Conservation (phyloP, 2,329 filamentous ascomycete genomes). For the Penicillium sp. region DNA sequence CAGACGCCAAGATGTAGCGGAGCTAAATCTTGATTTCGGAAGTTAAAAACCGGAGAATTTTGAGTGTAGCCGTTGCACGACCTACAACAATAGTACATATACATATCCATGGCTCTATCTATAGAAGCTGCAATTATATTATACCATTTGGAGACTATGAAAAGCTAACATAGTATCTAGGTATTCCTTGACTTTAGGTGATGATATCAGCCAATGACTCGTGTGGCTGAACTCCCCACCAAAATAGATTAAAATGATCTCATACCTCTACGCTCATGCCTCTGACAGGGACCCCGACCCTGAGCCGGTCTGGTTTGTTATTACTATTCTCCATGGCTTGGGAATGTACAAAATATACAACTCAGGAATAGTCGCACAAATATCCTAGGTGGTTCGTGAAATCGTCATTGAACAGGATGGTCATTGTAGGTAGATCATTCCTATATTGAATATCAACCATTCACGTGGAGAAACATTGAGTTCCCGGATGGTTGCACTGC, state of each 20-base stretch:
- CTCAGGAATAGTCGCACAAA: neutral
- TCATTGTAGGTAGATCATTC: neutral
- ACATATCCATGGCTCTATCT: too few relatives aligned
- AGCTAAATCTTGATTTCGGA: slow-evolving; percentile 8
- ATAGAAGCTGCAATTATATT: too few relatives aligned
- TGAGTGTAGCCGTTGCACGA: neutral
- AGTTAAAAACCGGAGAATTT: slow-evolving; percentile 2
- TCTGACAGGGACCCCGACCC: neutral
- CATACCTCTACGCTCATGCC: slow-evolving; percentile 10
- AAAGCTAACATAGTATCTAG: neutral
- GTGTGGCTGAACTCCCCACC: slow-evolving; percentile 22
- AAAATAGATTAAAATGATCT: slow-evolving; percentile 25
- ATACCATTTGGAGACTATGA: neutral
- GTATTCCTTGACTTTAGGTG: neutral
- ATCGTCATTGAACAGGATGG: neutral
- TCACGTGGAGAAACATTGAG: neutral
- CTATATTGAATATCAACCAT: neutral
- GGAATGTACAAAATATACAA: too few relatives aligned
- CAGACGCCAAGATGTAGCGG: neutral
- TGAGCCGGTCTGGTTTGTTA: neutral
- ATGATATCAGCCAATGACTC: slow-evolving; percentile 13
- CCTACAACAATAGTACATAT: neutral
- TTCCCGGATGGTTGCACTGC: slow-evolving; percentile 6
- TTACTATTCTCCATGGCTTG: neutral
- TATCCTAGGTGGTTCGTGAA: neutral